phyloP scores from a whole-genome alignment of 495 filamentous ascomycete genomes.

The Hypoxylon cercidicola region DNA sequence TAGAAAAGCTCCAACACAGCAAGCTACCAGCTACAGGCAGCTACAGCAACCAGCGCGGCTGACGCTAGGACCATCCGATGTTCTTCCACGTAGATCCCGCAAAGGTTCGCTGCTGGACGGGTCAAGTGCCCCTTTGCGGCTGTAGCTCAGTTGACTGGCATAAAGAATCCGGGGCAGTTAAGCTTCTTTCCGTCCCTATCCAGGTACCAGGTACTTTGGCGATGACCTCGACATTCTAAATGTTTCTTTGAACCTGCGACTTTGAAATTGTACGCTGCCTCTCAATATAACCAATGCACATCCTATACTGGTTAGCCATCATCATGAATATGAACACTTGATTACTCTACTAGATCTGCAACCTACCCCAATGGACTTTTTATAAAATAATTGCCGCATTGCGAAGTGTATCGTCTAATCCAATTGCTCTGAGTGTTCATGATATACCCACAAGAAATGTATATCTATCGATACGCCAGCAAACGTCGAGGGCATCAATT shows the following conservation, averaged over 20 bases:
- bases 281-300: neutral
- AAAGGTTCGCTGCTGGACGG: conserved; percentile 8
- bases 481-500: neutral
- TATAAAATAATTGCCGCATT: neutral
- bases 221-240: conserved; percentile 26
- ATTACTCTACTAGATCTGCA: too few relatives aligned
- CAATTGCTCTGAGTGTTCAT: too few relatives aligned
- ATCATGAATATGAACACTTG: too few relatives aligned
- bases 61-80: conserved; percentile 19
- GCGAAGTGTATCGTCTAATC: too few relatives aligned
- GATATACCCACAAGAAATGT: conserved; percentile 8
- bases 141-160: neutral
- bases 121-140: conserved; percentile 20
- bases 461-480: conserved; percentile 3
- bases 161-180: conserved; percentile 29
- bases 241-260: too few relatives aligned
- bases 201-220: conserved; percentile 10
- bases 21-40: neutral
- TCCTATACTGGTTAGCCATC: neutral
- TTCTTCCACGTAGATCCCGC: conserved; percentile 28
- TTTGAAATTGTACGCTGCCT: neutral
- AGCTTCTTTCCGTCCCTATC: neutral
- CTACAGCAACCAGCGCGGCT: conserved; percentile 17
- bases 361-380: too few relatives aligned
- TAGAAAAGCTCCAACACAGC: conserved; percentile 13